A percentile compares a stretch with the other conserved stretches of the same genome.
Conservation (phyloP, 768 basidiomycete genomes). For the Pleurotus tuoliensis region DNA sequence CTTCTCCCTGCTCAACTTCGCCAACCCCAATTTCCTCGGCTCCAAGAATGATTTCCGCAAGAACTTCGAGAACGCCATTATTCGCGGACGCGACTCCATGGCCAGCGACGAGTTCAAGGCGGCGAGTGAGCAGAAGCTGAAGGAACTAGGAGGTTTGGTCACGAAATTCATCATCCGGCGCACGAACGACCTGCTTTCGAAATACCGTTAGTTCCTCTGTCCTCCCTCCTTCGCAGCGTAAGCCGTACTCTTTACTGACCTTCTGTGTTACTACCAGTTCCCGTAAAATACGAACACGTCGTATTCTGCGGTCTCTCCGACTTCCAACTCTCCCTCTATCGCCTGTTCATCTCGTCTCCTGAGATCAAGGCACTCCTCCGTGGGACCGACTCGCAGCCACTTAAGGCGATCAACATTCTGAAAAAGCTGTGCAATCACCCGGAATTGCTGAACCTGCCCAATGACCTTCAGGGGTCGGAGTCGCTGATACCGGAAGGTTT, state of each 20-base stretch:
- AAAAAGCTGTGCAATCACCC: conserved; percentile 97
- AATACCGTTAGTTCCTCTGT: conserved; percentile 67
- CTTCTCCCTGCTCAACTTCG: conserved; percentile 90
- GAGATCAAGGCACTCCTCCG: conserved; percentile 89
- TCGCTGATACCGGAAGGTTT: conserved; percentile 80
- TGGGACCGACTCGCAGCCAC: conserved; percentile 86
- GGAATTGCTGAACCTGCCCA: conserved; percentile 80
- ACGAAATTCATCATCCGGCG: conserved; percentile 93
- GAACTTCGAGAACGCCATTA: conserved; percentile 90
- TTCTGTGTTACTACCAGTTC: conserved; percentile 51
- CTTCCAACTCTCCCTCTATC: conserved; percentile 82
- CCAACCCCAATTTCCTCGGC: conserved; percentile 87
- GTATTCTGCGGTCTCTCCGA: conserved; percentile 87
- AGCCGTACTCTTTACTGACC: conserved; percentile 9
- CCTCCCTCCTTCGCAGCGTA: background rate
- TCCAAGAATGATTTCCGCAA: conserved; percentile 89
- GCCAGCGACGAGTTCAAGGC: conserved; percentile 76
- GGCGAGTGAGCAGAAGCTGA: conserved; percentile 85
- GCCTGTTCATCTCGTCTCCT: conserved; percentile 87
- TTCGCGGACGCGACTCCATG: conserved; percentile 85
- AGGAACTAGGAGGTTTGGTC: conserved; percentile 83
- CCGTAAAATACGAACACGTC: conserved; percentile 98
- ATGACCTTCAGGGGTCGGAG: conserved; percentile 81
- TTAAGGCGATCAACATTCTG: conserved; percentile 91
- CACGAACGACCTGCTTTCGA: conserved; percentile 91